Percentiles rank a stretch among this genome's conserved stretches.
Conservation (phyloP, 331 rosid species). For the Phaseolus coccineus region DNA sequence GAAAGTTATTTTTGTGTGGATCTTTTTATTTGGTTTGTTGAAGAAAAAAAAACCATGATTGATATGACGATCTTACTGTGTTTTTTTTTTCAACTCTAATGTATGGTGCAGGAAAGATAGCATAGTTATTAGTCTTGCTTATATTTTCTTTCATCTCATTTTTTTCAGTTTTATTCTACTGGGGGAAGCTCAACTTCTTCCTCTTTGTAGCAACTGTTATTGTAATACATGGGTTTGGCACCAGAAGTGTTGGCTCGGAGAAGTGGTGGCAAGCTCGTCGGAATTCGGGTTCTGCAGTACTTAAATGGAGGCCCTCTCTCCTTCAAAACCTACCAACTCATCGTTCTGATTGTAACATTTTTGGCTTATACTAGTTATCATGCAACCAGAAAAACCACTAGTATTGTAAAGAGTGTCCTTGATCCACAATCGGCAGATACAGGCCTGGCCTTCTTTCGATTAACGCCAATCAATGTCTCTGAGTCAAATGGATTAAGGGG, state of each 20-base stretch:
- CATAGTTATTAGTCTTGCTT: not conserved
- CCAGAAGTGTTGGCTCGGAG: constrained; percentile 51
- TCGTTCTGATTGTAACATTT: constrained; percentile 84
- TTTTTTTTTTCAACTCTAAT: not conserved
- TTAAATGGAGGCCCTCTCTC: constrained; percentile 71
- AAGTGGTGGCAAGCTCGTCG: constrained; percentile 62
- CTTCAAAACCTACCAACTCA: constrained; percentile 79
- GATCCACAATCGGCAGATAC: constrained; percentile 72
- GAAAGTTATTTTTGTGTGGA: not conserved
- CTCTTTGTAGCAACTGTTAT: constrained; percentile 31
- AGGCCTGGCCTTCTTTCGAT: constrained; percentile 50
- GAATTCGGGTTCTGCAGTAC: constrained; percentile 62
- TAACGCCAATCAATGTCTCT: constrained; percentile 44
- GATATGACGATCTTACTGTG: not conserved
- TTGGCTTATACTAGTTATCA: constrained; percentile 90
- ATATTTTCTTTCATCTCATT: not conserved
- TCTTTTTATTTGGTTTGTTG: not conserved
- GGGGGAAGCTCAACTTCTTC: constrained; percentile 42
- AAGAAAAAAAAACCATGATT: not conserved
- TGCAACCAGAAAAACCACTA: constrained; percentile 91
- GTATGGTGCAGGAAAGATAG: not conserved
- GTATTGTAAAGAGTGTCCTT: constrained; percentile 90
- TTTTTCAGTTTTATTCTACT: constrained; percentile 42
- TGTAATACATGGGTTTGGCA: constrained; percentile 61
- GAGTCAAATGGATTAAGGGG: constrained; percentile 41